A percentile compares a stretch with the other conserved stretches of the same genome.
Conservation (phyloP, 2,329 filamentous ascomycete genomes). For the Talaromyces sp. region DNA sequence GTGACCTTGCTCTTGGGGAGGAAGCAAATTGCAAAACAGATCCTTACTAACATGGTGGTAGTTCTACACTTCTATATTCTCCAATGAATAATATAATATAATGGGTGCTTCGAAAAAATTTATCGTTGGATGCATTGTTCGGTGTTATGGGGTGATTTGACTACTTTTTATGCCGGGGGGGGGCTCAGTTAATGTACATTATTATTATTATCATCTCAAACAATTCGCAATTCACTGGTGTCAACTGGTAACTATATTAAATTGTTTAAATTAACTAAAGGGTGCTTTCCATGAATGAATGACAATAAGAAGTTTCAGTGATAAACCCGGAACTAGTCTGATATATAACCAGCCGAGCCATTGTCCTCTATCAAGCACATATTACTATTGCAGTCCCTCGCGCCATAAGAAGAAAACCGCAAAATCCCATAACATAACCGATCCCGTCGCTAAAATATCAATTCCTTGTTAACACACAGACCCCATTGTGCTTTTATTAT, state of each 20-base stretch:
- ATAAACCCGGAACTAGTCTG: background rate
- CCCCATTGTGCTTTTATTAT: background rate
- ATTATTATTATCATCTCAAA: background rate
- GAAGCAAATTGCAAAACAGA: background rate
- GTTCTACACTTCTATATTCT: constrained; percentile 12
- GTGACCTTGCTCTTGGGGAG: constrained; percentile 11
- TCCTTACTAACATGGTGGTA: background rate
- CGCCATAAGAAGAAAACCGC: background rate
- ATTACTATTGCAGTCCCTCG: background rate
- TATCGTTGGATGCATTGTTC: background rate
- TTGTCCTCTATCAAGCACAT: background rate
- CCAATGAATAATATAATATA: constrained; percentile 8
- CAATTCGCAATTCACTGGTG: background rate
- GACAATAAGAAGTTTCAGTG: background rate
- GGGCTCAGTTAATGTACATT: background rate
- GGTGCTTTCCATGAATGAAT: background rate
- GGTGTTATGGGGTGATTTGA: background rate
- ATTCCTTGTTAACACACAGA: background rate
- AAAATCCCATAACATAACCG: background rate
- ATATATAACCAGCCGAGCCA: background rate
- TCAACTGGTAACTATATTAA: background rate
- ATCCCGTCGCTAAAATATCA: background rate
- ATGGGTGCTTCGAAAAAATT: background rate
- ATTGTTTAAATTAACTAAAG: background rate
- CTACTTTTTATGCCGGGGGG: background rate